Conservation (phyloP, 73 alveolate genomes). For the Paramecium caudatum region DNA sequence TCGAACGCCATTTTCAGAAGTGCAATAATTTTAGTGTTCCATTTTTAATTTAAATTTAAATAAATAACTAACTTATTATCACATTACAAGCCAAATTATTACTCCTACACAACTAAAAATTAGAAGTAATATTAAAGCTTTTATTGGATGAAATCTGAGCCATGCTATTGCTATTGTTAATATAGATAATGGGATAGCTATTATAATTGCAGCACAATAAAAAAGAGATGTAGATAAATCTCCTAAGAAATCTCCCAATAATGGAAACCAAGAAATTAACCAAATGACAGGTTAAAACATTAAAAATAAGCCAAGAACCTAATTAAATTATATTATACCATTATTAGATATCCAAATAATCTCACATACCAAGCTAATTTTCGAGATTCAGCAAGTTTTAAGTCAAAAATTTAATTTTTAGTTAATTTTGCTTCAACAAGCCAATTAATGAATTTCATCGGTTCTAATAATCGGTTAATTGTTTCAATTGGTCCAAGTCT, state of each 20-base stretch:
- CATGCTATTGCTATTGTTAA: not conserved
- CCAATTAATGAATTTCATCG: slow-evolving; percentile 15
- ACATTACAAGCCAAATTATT: too few relatives aligned
- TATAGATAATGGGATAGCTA: not conserved
- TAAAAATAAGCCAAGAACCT: not conserved
- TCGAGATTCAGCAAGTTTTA: not conserved
- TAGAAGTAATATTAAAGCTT: too few relatives aligned
- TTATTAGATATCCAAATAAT: not conserved
- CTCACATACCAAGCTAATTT: not conserved
- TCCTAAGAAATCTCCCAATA: not conserved
- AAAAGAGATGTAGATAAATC: not conserved
- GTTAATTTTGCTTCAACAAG: not conserved
- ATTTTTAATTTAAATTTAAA: slow-evolving; percentile 44
- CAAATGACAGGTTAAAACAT: not conserved
- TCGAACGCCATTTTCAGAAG: slow-evolving; percentile 77
- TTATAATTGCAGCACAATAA: not conserved
- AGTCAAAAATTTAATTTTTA: not conserved
- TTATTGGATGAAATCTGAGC: not conserved
- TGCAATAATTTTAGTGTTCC: slow-evolving; percentile 66
- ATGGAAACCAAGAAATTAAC: slow-evolving; percentile 18
- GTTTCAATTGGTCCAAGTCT: not conserved
- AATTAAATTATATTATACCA: not conserved
- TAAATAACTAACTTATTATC: too few relatives aligned
- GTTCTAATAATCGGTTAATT: slow-evolving; percentile 7
- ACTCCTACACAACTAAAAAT: too few relatives aligned